Base-by-base conservation (phyloP, 2,329 filamentous ascomycete species). In the Curvularia eragrostidis region DNA sequence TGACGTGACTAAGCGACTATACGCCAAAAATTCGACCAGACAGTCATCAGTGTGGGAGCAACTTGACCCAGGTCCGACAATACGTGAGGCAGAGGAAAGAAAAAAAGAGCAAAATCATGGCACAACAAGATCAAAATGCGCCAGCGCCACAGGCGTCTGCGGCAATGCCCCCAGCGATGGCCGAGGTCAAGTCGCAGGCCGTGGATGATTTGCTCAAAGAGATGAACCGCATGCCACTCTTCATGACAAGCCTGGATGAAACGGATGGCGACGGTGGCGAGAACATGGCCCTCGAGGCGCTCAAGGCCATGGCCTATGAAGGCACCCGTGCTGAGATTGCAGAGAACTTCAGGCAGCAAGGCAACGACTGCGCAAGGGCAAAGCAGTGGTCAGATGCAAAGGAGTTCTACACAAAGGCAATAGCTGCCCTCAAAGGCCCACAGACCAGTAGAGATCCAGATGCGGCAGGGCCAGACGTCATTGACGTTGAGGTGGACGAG, bases 281-380 rank as follows among this genome's bases (percentile, higher is more conserved):
- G 63, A 97, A 97, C 72, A 83, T 89, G 61, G 88, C 91, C 66
- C 82, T 97, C 0, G 93, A 96, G 68, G 96, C 95, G 0, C 83
- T 99, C 59, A 90, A 91, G 73, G 94, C 95, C 0, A 82, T 99
- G 38, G 91, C 92, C 28, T 97, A 97, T 74, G 95, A 99, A 80
- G 96, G 95, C 19, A 93, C 93, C 8, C 87, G 91, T 48, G 84
- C 88, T 9, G 94, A 98, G 75, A 89, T 96, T 61, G 90, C 88
- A 19, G 80, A 85, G 43, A 91, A 91, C 64, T 97, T 97, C 81
- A 92, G 95, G 70, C 89, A 94, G 74, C 91, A 92, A 66, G 95
- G 95, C 32, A 99, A 99, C 75, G 94, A 98, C 69, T 88, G 86
- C 70, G 96, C 96, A 73, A 84, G 85, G 67, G 83, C 83, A 54